Percentiles rank a stretch among this genome's conserved stretches.
Evolutionary conservation across 345 rosid genomes (phyloP).

Genomic region (Pugionium cornutum): DNA sequence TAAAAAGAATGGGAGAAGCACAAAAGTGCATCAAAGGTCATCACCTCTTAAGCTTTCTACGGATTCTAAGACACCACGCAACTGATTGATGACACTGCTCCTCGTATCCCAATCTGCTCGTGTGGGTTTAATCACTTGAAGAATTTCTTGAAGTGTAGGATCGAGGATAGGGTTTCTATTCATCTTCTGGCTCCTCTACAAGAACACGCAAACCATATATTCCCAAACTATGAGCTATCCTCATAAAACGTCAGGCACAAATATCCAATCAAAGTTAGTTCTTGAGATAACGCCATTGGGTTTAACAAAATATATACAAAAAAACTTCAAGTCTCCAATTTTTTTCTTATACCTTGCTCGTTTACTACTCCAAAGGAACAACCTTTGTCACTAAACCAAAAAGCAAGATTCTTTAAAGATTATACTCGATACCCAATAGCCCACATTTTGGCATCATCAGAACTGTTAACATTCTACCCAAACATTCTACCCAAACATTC

Average conservation of each 20-base stretch:
- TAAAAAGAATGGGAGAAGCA: slow-evolving; percentile 15
- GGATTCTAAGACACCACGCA: slow-evolving; percentile 54
- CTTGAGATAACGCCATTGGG: background rate
- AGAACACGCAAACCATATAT: slow-evolving; percentile 21
- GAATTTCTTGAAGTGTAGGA: slow-evolving; percentile 56
- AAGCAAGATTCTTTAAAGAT: background rate
- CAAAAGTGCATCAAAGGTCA: slow-evolving; percentile 16
- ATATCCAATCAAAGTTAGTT: slow-evolving; percentile 8
- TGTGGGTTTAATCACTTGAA: slow-evolving; percentile 56
- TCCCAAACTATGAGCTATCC: slow-evolving; percentile 12
- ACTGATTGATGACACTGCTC: slow-evolving; percentile 50
- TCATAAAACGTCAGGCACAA: slow-evolving; percentile 2
- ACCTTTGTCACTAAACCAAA: slow-evolving; percentile 27
- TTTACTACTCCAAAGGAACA: slow-evolving; percentile 27
- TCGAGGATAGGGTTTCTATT: slow-evolving; percentile 46
- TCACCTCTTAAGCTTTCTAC: slow-evolving; percentile 79
- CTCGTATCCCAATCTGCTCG: slow-evolving; percentile 57
- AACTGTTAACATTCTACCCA: slow-evolving; percentile 1
- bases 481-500: background rate
- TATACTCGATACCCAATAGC: background rate
- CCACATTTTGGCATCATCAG: slow-evolving; percentile 3
- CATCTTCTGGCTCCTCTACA: slow-evolving; percentile 46
- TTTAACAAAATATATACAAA: background rate
- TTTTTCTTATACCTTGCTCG: background rate
- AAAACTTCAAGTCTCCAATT: background rate